Evolutionary conservation across 108 stramenopile genomes (phyloP).

Genomic region (Cyclotella cryptica): DNA sequence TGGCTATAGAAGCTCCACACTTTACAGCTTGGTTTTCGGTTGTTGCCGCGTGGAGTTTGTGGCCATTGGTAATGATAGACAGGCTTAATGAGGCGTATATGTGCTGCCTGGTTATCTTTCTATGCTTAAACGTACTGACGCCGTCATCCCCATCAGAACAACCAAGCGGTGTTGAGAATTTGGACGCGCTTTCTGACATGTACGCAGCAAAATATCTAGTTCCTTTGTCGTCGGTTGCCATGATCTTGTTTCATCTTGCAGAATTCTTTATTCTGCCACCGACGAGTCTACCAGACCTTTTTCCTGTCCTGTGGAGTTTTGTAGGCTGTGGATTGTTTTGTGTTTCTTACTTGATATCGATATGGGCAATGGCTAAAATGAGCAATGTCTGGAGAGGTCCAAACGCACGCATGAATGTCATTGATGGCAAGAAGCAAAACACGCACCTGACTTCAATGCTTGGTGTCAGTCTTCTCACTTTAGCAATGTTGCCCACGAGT

Average conservation of each 20-base stretch:
- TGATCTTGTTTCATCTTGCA: constrained; percentile 63
- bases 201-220: constrained; percentile 40
- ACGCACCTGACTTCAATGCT: neutral
- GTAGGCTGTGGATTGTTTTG: constrained; percentile 74
- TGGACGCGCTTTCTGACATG: constrained; percentile 21
- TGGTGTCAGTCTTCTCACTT: neutral
- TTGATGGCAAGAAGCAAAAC: neutral
- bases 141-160: constrained; percentile 6
- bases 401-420: neutral
- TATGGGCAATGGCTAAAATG: constrained; percentile 28
- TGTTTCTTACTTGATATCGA: constrained; percentile 37
- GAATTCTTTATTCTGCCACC: constrained; percentile 58
- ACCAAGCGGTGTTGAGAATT: neutral
- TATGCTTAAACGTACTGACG: constrained; percentile 26
- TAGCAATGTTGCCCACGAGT: neutral
- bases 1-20: constrained; percentile 57
- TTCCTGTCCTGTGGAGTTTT: constrained; percentile 79
- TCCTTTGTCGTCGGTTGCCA: constrained; percentile 37
- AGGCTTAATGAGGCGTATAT: constrained; percentile 71
- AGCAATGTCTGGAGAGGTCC: neutral
- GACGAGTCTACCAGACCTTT: constrained; percentile 71
- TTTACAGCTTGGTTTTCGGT: constrained; percentile 76
- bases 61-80: constrained; percentile 77
- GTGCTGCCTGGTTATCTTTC: constrained; percentile 65
- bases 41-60: constrained; percentile 74